Conservation (phyloP, 768 basidiomycete genomes). For the Lyophyllum shimeji region DNA sequence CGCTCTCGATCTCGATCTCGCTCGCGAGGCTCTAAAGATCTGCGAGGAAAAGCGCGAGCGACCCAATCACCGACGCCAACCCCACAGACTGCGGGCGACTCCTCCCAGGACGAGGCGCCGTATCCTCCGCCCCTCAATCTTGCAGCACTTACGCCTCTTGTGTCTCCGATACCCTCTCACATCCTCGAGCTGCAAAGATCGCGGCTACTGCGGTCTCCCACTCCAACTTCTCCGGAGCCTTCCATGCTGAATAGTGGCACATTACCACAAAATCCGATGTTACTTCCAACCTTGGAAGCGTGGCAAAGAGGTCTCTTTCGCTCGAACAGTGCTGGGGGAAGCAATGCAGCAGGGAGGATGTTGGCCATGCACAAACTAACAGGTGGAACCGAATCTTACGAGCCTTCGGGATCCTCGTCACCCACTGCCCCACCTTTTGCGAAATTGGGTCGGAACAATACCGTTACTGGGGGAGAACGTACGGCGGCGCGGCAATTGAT, state of each 20-base stretch:
- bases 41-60: conserved; percentile 58
- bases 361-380: conserved; percentile 86
- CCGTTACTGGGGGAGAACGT: conserved; percentile 80
- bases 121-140: conserved; percentile 33
- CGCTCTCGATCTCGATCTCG: conserved; percentile 78
- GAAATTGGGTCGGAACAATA: conserved; percentile 69
- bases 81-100: conserved; percentile 55
- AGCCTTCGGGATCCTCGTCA: conserved; percentile 55
- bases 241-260: conserved; percentile 64
- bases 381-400: conserved; percentile 67
- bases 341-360: conserved; percentile 56
- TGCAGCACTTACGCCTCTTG: conserved; percentile 36
- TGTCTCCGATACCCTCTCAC: conserved; percentile 54
- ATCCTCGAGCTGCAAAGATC: conserved; percentile 52
- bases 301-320: conserved; percentile 79
- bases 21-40: conserved; percentile 74
- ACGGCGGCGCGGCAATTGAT: conserved; percentile 69
- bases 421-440: conserved; percentile 42
- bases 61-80: conserved; percentile 46
- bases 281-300: conserved; percentile 73
- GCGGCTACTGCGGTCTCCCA: conserved; percentile 50
- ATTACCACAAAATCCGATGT: conserved; percentile 62
- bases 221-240: conserved; percentile 52
- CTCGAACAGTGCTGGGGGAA: conserved; percentile 88
- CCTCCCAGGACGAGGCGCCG: conserved; percentile 66